These are phyloP conservation scores for Pythium chondricola DNA, from an alignment of 352 stramenopile genomes.

Conservation along the genomic window DNA sequence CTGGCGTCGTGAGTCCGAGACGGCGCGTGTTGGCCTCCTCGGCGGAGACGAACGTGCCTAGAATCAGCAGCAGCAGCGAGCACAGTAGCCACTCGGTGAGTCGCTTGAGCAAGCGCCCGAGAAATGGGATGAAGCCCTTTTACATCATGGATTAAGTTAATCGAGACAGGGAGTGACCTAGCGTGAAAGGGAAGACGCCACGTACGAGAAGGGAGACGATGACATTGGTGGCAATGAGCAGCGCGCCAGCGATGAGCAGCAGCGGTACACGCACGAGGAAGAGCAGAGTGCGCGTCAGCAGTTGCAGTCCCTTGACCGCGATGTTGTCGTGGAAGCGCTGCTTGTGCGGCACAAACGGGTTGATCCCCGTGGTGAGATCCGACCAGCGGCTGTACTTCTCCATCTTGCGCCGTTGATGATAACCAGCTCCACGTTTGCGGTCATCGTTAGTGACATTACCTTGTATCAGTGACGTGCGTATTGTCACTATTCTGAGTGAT, in stretches of 20 bases:
- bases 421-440: neutral
- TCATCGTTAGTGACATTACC: neutral
- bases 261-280: constrained; percentile 49
- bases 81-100: constrained; percentile 67
- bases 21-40: constrained; percentile 68
- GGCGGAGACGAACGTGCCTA: constrained; percentile 62
- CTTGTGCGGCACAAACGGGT: constrained; percentile 80
- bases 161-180: neutral
- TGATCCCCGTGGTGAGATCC: constrained; percentile 81
- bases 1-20: constrained; percentile 47
- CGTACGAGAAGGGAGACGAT: constrained; percentile 43
- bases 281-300: constrained; percentile 37
- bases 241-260: constrained; percentile 28
- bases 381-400: constrained; percentile 86
- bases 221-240: constrained; percentile 42
- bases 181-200: neutral
- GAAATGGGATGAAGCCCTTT: constrained; percentile 47
- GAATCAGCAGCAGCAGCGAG: constrained; percentile 52
- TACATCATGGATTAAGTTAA: neutral
- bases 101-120: constrained; percentile 64
- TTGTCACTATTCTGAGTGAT: constrained; percentile 1
- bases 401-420: constrained; percentile 24
- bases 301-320: constrained; percentile 32
- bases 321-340: constrained; percentile 42
- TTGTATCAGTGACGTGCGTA: constrained; percentile 13